These are phyloP conservation scores for Chaetomium strumarium DNA, from an alignment of 2,329 filamentous ascomycete genomes.

Conservation along the genomic window DNA sequence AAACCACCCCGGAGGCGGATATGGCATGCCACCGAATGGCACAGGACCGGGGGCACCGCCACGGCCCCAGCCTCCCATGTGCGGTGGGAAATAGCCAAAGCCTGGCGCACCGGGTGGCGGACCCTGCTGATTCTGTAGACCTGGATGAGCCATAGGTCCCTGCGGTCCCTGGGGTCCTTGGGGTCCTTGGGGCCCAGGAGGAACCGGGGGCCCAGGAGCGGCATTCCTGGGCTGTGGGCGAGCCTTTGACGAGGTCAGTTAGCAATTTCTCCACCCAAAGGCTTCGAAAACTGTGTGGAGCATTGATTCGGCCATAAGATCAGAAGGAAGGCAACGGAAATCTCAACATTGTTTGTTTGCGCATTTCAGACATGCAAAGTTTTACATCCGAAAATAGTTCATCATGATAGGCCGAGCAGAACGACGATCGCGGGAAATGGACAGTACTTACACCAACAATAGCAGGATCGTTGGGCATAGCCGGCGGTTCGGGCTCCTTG, in stretches of 20 bases:
- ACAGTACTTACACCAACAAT: constrained; percentile 83
- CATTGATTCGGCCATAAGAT: constrained; percentile 40
- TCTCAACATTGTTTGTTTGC: constrained; percentile 92
- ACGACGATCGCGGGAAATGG: constrained; percentile 27
- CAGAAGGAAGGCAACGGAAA: constrained; percentile 99
- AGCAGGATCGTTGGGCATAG: constrained; percentile 88
- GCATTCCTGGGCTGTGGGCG: constrained; percentile 32
- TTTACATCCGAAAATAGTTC: constrained; percentile 98
- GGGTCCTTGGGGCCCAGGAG: constrained; percentile 23
- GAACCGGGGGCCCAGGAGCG: constrained; percentile 32
- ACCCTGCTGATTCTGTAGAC: constrained; percentile 21
- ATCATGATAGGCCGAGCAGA: constrained; percentile 53
- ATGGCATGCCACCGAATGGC: constrained; percentile 61
- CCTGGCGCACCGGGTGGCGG: constrained; percentile 27
- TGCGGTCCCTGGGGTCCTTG: constrained; percentile 15
- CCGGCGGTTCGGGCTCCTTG: constrained; percentile 68
- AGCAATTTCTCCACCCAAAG: constrained; percentile 26
- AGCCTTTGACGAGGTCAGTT: constrained; percentile 28
- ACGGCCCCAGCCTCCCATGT: constrained; percentile 29
- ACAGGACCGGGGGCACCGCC: constrained; percentile 32
- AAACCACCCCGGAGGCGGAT: constrained; percentile 73
- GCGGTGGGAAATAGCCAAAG: constrained; percentile 29
- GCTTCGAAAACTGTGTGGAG: constrained; percentile 12
- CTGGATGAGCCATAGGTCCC: constrained; percentile 13
- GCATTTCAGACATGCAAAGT: constrained; percentile 73